Evolutionary conservation across 2,329 filamentous ascomycete genomes (phyloP), one percentile per base, ranked within the genome.

Genomic region (Tympanopsis confertula): DNA sequence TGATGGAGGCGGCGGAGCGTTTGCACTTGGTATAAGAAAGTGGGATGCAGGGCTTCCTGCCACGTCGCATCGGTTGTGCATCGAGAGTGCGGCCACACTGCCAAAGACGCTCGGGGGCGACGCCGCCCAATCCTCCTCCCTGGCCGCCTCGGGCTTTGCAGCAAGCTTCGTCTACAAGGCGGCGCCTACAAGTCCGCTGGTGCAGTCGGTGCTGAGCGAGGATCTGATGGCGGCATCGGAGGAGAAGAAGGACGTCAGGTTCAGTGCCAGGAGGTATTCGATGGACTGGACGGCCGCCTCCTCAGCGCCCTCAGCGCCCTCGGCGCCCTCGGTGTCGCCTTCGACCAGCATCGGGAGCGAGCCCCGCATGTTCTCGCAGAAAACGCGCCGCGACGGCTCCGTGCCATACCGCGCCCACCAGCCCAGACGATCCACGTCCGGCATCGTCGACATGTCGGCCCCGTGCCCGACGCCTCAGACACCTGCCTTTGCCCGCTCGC

Each of bases 101-200:
- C 22, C 22, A n/a, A n/a, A 10, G 7, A n/a, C 7, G 22, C 22
- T 26, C 22, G n/a, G 22, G 7, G 22, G 22, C 7, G 22, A 7
- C 22, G n/a, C 22, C 7, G 22, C 22, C 7, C 22, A 26, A n/a
- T 26, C 22, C 22, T n/a, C n/a, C n/a, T n/a, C n/a, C n/a, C n/a
- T n/a, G n/a, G n/a, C n/a, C n/a, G n/a, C 79, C 3, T 86, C 81
- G 5, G 83, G 86, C 1, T 68, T 84, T 13, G 80, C 83, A 0
- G 82, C 79, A 2, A 88, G 77, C 48, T 95, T 94, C 55, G 70
- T 83, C 20, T 82, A 94, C 44, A 82, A 89, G 58, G 22, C n/a
- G 7, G 76, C 86, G 2, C 89, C 91, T 0, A 96, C 91, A 2
- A 96, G 88, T 50, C 91, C 91, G 12, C 66, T 98, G 12, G 88